Conservation (phyloP, 345 rosid genomes). For the Eucalyptus victrix region DNA sequence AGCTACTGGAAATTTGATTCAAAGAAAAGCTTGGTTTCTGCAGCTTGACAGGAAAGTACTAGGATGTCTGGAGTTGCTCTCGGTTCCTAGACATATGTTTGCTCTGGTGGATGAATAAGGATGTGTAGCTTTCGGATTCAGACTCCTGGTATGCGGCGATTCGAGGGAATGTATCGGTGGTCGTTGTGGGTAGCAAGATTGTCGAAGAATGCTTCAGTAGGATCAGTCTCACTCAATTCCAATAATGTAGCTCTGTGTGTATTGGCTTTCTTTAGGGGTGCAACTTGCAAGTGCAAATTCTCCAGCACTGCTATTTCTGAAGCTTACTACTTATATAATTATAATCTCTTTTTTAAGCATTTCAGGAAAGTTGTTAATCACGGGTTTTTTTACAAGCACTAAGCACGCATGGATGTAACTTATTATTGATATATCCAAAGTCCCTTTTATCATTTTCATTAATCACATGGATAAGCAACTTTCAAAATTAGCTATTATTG, state of each 20-base stretch:
- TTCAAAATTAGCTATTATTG: rapidly evolving
- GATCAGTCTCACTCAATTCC: background rate
- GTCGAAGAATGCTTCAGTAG: background rate
- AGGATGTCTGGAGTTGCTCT: background rate
- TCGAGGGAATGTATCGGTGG: background rate
- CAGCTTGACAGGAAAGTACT: background rate
- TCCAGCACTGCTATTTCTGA: background rate
- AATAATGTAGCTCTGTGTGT: background rate
- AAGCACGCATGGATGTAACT: background rate
- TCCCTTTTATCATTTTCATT: background rate
- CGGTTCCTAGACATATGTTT: background rate
- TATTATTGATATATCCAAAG: background rate
- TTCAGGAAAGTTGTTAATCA: background rate
- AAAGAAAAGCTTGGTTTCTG: background rate
- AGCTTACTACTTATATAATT: background rate
- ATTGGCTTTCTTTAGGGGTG: background rate
- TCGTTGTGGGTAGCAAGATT: background rate
- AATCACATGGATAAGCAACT: background rate
- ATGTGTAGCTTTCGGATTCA: background rate
- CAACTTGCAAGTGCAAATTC: background rate
- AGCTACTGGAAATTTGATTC: background rate
- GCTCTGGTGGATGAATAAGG: background rate
- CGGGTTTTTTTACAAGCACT: rapidly evolving
- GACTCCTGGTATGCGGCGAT: background rate
- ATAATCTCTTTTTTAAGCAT: background rate